Conservation (phyloP, 2,329 filamentous ascomycete species). For the Fusarium ambrosium region DNA sequence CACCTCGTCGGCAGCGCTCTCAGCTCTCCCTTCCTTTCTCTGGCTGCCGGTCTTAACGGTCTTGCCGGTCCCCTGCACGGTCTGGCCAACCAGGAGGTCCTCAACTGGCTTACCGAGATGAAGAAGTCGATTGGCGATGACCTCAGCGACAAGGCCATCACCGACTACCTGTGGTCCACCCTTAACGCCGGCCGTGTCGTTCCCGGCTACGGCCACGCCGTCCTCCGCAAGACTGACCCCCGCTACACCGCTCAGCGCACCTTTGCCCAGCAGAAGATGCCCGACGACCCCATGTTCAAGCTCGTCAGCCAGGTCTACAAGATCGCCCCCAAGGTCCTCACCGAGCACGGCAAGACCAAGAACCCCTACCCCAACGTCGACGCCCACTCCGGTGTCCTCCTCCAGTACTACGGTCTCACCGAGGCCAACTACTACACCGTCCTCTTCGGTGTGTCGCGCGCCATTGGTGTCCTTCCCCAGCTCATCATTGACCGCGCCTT, state of each 20-base stretch:
- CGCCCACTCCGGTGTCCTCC: constrained; percentile 97
- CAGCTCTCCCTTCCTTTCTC: constrained; percentile 96
- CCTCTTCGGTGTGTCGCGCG: constrained; percentile 97
- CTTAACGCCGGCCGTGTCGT: constrained; percentile 96
- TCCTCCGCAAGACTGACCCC: constrained; percentile 99
- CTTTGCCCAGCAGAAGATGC: constrained; percentile 93
- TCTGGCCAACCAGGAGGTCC: constrained; percentile 99
- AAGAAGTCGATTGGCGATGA: constrained; percentile 95
- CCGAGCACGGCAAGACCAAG: constrained; percentile 99
- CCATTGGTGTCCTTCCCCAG: constrained; percentile 98
- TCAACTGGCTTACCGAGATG: constrained; percentile 99
- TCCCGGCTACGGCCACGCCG: constrained; percentile 97
- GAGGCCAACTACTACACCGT: constrained; percentile 99
- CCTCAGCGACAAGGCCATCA: constrained; percentile 95
- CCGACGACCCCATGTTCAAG: constrained; percentile 99
- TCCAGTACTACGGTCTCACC: constrained; percentile 99
- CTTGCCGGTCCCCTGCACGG: constrained; percentile 98
- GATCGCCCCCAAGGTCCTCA: constrained; percentile 97
- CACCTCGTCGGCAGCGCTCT: constrained; percentile 97
- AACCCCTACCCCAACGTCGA: constrained; percentile 99
- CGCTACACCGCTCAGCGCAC: constrained; percentile 98
- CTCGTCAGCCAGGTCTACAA: constrained; percentile 99
- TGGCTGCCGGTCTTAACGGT: constrained; percentile 97
- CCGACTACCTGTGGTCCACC: constrained; percentile 98
- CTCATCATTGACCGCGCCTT: constrained; percentile 99